These are phyloP conservation scores for Chalciporus pseudorubinellus DNA, from an alignment of 768 basidiomycete species.

Conservation along the genomic window DNA sequence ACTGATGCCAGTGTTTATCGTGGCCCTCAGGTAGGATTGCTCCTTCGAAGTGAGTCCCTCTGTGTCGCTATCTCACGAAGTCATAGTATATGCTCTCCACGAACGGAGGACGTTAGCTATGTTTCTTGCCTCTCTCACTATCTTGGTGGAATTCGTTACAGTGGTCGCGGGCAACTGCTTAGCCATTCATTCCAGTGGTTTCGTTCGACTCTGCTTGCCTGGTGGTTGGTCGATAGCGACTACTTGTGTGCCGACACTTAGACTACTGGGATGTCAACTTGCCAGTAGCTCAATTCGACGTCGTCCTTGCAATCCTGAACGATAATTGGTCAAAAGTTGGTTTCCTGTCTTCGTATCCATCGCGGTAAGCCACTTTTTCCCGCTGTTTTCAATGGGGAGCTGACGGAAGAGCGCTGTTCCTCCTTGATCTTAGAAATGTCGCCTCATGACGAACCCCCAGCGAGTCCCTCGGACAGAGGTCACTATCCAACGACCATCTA, in stretches of 20 bases:
- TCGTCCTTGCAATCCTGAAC: background rate
- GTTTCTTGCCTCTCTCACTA: background rate
- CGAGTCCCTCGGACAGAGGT: accelerated
- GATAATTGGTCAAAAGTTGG: constrained; percentile 4
- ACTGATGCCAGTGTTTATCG: too few species aligned
- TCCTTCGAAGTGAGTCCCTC: constrained; percentile 22
- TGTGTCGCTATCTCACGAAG: background rate
- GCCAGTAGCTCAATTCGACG: background rate
- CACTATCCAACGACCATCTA: constrained; percentile 9
- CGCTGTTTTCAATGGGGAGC: too few species aligned
- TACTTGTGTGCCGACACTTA: background rate
- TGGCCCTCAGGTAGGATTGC: background rate
- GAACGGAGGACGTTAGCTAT: background rate
- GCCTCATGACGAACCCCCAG: constrained; percentile 22
- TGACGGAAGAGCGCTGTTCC: background rate
- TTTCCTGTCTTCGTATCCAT: constrained; percentile 18
- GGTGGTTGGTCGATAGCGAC: background rate
- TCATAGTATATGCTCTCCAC: constrained; percentile 21
- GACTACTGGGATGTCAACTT: constrained; percentile 4
- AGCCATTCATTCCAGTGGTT: constrained; percentile 7
- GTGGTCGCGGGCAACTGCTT: background rate
- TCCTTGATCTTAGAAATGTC: constrained; percentile 6
- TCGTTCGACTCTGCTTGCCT: constrained; percentile 18
- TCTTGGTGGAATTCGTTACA: constrained; percentile 12
- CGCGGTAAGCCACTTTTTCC: constrained; percentile 9